These are phyloP conservation scores for Maudiozyma turicensis DNA, from an alignment of 805 yeast species.

Conservation along the genomic window DNA sequence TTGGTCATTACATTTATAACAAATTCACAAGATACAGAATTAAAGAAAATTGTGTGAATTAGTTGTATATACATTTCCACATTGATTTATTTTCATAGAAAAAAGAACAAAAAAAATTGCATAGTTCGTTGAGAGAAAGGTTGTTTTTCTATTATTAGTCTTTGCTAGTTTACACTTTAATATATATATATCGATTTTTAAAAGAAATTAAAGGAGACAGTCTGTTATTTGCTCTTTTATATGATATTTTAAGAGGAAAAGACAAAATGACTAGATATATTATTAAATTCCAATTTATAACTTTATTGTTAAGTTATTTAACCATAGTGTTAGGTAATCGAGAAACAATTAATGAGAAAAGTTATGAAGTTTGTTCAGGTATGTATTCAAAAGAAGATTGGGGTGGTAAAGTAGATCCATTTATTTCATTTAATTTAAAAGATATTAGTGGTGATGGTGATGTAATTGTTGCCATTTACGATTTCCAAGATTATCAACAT, in stretches of 20 bases:
- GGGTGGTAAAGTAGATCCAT: conserved; percentile 70
- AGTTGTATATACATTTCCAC: no score
- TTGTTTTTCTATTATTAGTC: no score
- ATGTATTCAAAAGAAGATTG: conserved; percentile 81
- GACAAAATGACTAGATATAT: not conserved
- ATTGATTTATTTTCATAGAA: no score
- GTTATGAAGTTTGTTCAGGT: conserved; percentile 75
- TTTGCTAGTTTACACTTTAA: no score
- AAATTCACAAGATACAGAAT: no score
- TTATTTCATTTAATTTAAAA: conserved; percentile 40
- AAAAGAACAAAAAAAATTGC: no score
- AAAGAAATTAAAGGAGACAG: no score
- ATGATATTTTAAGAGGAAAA: not conserved
- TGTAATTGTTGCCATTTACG: conserved; percentile 69
- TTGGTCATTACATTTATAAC: no score
- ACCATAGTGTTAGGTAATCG: conserved; percentile 27
- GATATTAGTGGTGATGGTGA: conserved; percentile 30
- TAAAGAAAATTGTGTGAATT: no score
- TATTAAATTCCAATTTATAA: not conserved
- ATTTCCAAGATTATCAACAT: conserved; percentile 63
- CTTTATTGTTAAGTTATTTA: conserved; percentile 1
- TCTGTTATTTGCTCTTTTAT: not conserved
- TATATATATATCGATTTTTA: no score
- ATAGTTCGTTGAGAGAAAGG: no score
- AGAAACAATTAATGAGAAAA: conserved; percentile 39